Base-by-base conservation (phyloP, 768 basidiomycete genomes). In the Suillus luteus region DNA sequence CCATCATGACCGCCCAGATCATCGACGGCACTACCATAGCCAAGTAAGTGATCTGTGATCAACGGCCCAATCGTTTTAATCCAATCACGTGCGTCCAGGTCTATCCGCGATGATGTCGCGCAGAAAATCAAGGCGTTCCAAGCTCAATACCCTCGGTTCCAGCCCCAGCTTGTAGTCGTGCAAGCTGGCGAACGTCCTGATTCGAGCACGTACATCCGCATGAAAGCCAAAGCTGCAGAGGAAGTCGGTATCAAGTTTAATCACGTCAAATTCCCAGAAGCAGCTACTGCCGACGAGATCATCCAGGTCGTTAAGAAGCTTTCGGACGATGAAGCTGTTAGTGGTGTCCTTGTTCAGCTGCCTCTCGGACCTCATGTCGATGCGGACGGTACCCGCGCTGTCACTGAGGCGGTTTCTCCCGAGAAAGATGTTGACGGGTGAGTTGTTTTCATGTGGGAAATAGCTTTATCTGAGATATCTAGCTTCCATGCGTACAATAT, bases 401-500 rank as follows among this genome's bases (percentile, higher is more conserved):
- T 99, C 60, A 98, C 95, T n/a, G 96, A 99, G 76, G 90, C 93
- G 12, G 88, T 99, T 64, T 91, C 88, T 64, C 94, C 95, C 19
- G 85, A 90, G 75, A 99, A 99, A 79, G 97, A 99, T 69, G 91
- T 99, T 65, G 97, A 99, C 76, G 97, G 95, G 93, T 95, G 70
- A 62, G 83, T 76, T 46, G 54, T 67, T 38, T 44, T 64, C 63
- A 61, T 60, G 31, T 66, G 64, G 48, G 65, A 66, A 61, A 65
- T 49, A 5, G 17, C 54, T n/a, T 44, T 17, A 43, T 40, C 48
- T 58, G 60, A 64, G 51, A 60, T 8, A 33, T 27, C 19, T 66
- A 95, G 96, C 33, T 99, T 99, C 83, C 95, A 98, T 79, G 95
- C 96, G 5, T 96, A 96, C 78, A 99, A 99, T 77, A 97, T 99